Conservation (phyloP, 805 yeast species). For the Candida gorgasii region DNA sequence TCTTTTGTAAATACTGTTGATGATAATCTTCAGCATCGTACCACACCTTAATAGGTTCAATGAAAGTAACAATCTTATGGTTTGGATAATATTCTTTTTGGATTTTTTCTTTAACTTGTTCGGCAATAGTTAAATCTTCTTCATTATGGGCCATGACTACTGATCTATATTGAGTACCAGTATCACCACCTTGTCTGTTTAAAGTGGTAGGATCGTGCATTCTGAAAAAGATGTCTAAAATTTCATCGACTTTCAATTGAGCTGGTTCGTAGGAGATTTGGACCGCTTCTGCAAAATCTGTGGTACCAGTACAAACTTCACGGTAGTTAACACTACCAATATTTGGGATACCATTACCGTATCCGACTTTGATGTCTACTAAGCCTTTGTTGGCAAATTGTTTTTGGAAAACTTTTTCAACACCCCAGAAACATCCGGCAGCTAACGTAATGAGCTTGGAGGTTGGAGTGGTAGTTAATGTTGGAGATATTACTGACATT, state of each 20-base stretch:
- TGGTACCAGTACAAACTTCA: constrained; percentile 73
- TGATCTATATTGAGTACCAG: constrained; percentile 88
- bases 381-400: constrained; percentile 65
- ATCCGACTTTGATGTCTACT: constrained; percentile 82
- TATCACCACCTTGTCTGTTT: constrained; percentile 83
- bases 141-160: constrained; percentile 69
- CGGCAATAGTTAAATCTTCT: constrained; percentile 48
- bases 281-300: constrained; percentile 77
- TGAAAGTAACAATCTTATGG: constrained; percentile 64
- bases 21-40: constrained; percentile 97
- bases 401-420: constrained; percentile 78
- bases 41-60: constrained; percentile 68
- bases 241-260: constrained; percentile 54
- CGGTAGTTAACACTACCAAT: constrained; percentile 48
- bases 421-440: constrained; percentile 85
- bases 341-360: constrained; percentile 78
- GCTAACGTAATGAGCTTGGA: constrained; percentile 45
- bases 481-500: constrained; percentile 30
- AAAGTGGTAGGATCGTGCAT: constrained; percentile 93
- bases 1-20: constrained; percentile 74
- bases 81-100: constrained; percentile 78
- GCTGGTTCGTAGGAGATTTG: constrained; percentile 82
- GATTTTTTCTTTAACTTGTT: constrained; percentile 48
- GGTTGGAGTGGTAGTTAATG: constrained; percentile 33
- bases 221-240: constrained; percentile 81